These are phyloP conservation scores for Hemileia vastatrix DNA, from an alignment of 1,284 basidiomycete genomes.

Conservation along the genomic window DNA sequence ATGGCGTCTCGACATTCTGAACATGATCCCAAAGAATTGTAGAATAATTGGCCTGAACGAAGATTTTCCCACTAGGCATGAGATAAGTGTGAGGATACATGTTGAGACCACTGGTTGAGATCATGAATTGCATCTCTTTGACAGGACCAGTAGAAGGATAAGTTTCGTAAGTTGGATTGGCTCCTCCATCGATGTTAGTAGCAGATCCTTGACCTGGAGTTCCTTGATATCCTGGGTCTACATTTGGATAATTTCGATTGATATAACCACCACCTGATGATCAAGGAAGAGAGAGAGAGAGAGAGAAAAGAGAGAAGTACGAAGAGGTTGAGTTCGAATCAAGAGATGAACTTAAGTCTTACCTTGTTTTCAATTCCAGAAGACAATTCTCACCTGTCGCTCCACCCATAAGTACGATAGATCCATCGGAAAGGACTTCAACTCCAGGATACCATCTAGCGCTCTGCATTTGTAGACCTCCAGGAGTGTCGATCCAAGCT, in stretches of 20 bases:
- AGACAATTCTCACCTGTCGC: constrained; percentile 7
- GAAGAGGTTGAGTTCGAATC: too few relatives aligned
- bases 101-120: constrained; percentile 38
- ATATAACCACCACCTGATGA: constrained; percentile 37
- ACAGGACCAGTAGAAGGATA: constrained; percentile 26
- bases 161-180: constrained; percentile 41
- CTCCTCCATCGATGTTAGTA: constrained; percentile 26
- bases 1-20: constrained; percentile 29
- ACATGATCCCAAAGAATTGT: constrained; percentile 36
- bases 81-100: constrained; percentile 43
- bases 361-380: too few relatives aligned
- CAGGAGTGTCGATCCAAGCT: constrained; percentile 33
- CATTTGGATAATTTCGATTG: constrained; percentile 41
- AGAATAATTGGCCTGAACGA: constrained; percentile 40
- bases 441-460: constrained; percentile 43
- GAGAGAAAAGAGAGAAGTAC: too few relatives aligned
- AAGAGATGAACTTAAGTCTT: too few relatives aligned
- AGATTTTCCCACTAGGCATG: constrained; percentile 42
- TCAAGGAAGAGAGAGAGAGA: too few relatives aligned
- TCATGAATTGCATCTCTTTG: constrained; percentile 33
- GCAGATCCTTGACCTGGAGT: neutral
- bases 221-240: constrained; percentile 32
- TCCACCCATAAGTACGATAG: constrained; percentile 39
- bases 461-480: constrained; percentile 29
- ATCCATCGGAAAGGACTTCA: constrained; percentile 40